Base-by-base conservation (phyloP, 768 basidiomycete species). In the Amanita molliuscula region DNA sequence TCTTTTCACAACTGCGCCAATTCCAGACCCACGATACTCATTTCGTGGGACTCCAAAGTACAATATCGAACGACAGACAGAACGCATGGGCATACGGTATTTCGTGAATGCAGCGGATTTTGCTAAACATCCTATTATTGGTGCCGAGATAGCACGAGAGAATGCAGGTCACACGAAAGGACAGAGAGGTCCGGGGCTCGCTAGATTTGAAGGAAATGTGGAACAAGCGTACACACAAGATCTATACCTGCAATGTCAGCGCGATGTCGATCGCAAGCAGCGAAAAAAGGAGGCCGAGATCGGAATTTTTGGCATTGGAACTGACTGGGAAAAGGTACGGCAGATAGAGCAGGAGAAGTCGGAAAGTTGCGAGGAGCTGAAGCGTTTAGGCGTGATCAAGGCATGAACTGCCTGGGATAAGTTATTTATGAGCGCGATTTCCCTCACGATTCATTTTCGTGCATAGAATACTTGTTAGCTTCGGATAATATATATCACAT, bases 231-330 rank as follows among this genome's bases (percentile, higher is more conserved):
- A 85, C 63, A 83, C 83, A 1, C 77, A 81, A 54, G 75, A 78
- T 47, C 67, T 92, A 50, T 86, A 82, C 56, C 61, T 71, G 28
- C 72, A 80, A 58, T 98, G 95, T 64, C 81, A 84, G 56, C 71
- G 73, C 5, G 84, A 81, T 37, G 52, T 79, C 44, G 82, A 90
- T 56, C 62, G 70, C 51, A 84, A 82, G 61, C 75, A 86, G 59
- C 80, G 82, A 53, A 67, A 72, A 53, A 83, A 84, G 60, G 84
- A 93, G 47, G 73, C 77, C 7, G 84, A 91, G 58, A 65, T 88
- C 34, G 95, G 95, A 4, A 65, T 96, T 54, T 93, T 97, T 63
- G 95, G 94, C 4, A 70, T 96, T 48, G 89, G 92, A 26, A 88
- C 91, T 9, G 88, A 98, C 62, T 91, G 88, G 87, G 84, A 91